phyloP scores from a whole-genome alignment of 345 rosid species.

The Draba incana region DNA sequence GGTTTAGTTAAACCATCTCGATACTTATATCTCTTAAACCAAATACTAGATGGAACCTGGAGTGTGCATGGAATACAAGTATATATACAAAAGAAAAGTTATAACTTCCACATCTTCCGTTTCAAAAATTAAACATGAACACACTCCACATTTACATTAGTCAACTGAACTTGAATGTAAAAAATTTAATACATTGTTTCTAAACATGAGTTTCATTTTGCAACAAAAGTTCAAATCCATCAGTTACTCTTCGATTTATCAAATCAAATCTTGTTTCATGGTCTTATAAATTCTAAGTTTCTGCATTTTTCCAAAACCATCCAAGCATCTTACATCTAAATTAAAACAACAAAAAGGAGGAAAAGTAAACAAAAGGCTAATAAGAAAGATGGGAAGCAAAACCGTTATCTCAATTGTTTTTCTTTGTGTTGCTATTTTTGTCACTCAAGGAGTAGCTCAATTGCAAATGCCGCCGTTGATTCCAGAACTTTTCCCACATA shows the following conservation, averaged over 20 bases:
- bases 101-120: no score
- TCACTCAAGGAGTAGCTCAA: conserved; percentile 16
- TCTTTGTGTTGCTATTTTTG: background rate
- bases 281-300: conserved; percentile 11
- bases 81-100: no score
- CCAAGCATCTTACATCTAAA: conserved; percentile 9
- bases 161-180: background rate
- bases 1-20: background rate
- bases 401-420: background rate
- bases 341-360: background rate
- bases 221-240: background rate
- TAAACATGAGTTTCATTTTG: conserved; percentile 4
- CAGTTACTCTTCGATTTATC: background rate
- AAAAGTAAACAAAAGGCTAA: background rate
- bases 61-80: no score
- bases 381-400: conserved; percentile 19
- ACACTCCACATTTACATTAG: background rate
- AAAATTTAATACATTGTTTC: background rate
- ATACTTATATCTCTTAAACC: no score
- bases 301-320: conserved; percentile 4
- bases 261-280: background rate
- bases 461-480: background rate
- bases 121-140: background rate
- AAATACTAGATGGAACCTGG: no score
- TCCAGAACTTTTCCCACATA: background rate